Conservation (phyloP, 345 rosid species). For the Eucalyptus urophylla region DNA sequence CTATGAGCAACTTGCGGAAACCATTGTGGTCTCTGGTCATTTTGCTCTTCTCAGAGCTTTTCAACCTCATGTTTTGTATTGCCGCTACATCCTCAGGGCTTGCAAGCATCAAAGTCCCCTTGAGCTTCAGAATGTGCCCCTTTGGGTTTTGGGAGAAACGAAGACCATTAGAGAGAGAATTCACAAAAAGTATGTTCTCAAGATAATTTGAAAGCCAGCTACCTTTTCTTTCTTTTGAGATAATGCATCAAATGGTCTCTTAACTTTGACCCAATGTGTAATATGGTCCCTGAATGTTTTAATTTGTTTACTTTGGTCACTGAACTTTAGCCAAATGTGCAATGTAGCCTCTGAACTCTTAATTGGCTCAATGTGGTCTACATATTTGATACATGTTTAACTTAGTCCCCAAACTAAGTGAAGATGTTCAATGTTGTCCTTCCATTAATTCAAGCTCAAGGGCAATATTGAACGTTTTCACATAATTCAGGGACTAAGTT, state of each 20-base stretch:
- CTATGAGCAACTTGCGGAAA: conserved; percentile 82
- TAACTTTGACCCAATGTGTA: not conserved
- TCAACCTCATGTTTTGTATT: conserved; percentile 78
- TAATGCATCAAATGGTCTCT: not conserved
- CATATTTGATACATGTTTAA: too few relatives aligned
- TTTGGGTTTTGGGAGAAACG: conserved; percentile 13
- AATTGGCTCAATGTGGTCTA: too few relatives aligned
- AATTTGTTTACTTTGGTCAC: not conserved
- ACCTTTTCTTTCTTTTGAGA: not conserved
- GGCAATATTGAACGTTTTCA: too few relatives aligned
- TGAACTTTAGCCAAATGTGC: too few relatives aligned
- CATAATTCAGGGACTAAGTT: not conserved
- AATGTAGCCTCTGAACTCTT: too few relatives aligned
- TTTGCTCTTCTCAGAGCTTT: conserved; percentile 87
- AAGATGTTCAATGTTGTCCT: too few relatives aligned
- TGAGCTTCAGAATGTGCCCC: conserved; percentile 92
- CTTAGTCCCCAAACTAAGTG: too few relatives aligned
- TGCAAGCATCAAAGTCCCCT: conserved; percentile 93
- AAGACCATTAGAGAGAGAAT: not conserved
- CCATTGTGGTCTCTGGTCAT: conserved; percentile 98
- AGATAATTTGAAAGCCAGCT: not conserved
- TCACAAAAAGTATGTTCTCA: not conserved
- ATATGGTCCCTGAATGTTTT: not conserved
- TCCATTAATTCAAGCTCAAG: too few relatives aligned
- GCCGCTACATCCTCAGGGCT: conserved; percentile 83